Base-by-base conservation (phyloP, 2,329 filamentous ascomycete genomes). In the Zalaria sp. region DNA sequence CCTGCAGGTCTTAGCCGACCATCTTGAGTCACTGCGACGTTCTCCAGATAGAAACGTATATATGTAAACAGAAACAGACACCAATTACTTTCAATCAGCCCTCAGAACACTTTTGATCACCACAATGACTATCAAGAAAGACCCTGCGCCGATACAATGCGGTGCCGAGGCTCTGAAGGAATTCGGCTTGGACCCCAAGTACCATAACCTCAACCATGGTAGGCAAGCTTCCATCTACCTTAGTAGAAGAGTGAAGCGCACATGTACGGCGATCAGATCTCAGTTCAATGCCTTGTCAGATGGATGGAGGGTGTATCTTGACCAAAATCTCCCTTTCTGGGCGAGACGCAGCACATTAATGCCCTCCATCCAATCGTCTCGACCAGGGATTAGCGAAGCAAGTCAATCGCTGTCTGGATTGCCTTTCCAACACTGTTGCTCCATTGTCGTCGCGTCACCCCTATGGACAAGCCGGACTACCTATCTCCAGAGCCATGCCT, bases 131-230 rank as follows among this genome's bases (percentile, higher is more conserved):
- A 18, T 18, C 18, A 18, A 18, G 18, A 18, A 18, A 18, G 18
- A 18, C 18, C 18, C 18, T 18, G 18, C 18, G 25, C n/a, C 32
- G 5, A 55, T 60, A 27, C 49, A 56, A 37, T 60, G 57, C 41
- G 59, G 59, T 8, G 45, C 43, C 39, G 53, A 55, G 27, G 53
- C 82, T 52, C 67, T 70, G 43, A 71, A 77, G 47, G 38, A 46
- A 32, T 91, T 89, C 56, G 61, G 77, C n/a, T 75, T 88, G 45
- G 74, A 77, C 38, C 68, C 74, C 0, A 66, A 67, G n/a, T 86
- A 76, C 57, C 69, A 67, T 40, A 87, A 86, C 54, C 64, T 93
- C 41, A 93, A 93, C 58, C 81, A 93, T 55, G 84, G 83, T 83
- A 63, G 49, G 56, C 46, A 11, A 34, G 18, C 18, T 18, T 18